phyloP scores from a whole-genome alignment of 176 grass and related monocot species.

The Otatea glauca region DNA sequence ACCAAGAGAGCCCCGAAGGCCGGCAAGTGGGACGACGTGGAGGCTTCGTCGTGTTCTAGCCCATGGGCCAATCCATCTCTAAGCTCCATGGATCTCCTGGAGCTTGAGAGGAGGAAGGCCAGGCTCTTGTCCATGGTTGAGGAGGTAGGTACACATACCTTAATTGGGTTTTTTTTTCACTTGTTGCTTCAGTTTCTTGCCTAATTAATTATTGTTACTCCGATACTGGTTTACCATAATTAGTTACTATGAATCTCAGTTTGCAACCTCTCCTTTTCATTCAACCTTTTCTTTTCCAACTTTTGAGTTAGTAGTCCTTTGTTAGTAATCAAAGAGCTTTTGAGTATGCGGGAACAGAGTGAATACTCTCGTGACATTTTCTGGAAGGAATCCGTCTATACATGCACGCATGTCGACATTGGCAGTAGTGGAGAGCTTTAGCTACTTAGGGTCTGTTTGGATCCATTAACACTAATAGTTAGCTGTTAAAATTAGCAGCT shows the following conservation, averaged over 20 bases:
- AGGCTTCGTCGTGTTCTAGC: constrained; percentile 28
- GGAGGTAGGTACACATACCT: constrained; percentile 53
- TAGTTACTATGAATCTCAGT: background rate
- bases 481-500: too few species aligned
- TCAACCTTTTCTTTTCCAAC: background rate
- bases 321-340: background rate
- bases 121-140: constrained; percentile 67
- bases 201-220: background rate
- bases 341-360: too few species aligned
- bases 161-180: background rate
- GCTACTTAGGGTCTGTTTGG: too few species aligned
- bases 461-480: too few species aligned
- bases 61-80: constrained; percentile 42
- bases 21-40: constrained; percentile 48
- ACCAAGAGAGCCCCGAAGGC: constrained; percentile 7
- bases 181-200: background rate
- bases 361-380: background rate
- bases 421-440: background rate
- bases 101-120: constrained; percentile 62
- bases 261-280: background rate
- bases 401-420: constrained; percentile 26
- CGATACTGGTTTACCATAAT: background rate
- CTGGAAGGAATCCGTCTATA: constrained; percentile 18
- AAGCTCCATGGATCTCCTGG: constrained; percentile 56
- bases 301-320: background rate